phyloP scores from a whole-genome alignment of 352 stramenopile species.

The Phytopythium delawarense region DNA sequence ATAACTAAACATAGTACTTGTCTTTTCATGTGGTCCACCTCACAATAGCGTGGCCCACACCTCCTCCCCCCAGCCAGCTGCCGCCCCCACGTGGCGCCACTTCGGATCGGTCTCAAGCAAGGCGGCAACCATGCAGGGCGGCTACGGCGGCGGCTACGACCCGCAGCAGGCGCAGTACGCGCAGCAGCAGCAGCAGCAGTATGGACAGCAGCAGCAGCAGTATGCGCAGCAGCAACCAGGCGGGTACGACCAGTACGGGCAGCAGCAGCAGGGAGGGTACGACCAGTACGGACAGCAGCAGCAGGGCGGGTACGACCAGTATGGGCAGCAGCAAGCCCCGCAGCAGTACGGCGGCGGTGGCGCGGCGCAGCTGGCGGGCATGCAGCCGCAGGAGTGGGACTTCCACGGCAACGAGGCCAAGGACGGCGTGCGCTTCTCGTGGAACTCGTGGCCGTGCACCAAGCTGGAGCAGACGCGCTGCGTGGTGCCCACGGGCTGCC shows the following conservation, averaged over 20 bases:
- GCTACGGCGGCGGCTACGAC: constrained; percentile 35
- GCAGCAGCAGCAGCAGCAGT: constrained; percentile 29
- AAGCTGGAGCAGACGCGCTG: constrained; percentile 97
- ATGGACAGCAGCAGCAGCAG: constrained; percentile 28
- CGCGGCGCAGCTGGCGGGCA: constrained; percentile 35
- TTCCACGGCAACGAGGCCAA: constrained; percentile 82
- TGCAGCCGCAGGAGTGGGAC: constrained; percentile 83
- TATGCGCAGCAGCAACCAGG: constrained; percentile 32
- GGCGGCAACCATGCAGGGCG: constrained; percentile 37
- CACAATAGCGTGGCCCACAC: not conserved
- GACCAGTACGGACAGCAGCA: constrained; percentile 35
- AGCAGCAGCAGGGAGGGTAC: constrained; percentile 29
- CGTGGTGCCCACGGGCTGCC: constrained; percentile 94
- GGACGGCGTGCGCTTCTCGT: constrained; percentile 97
- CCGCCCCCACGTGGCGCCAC: not conserved
- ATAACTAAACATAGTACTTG: not conserved
- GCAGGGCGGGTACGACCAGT: constrained; percentile 43
- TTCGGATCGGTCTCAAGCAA: not conserved
- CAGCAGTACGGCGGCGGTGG: constrained; percentile 37
- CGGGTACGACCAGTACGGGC: constrained; percentile 17
- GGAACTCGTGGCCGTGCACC: constrained; percentile 97
- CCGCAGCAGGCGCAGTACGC: constrained; percentile 34
- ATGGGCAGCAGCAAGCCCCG: constrained; percentile 28
- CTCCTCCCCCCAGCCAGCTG: not conserved
- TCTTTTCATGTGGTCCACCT: too few species aligned